These are phyloP conservation scores for Brassica carinata DNA, from an alignment of 345 rosid genomes.

Conservation along the genomic window DNA sequence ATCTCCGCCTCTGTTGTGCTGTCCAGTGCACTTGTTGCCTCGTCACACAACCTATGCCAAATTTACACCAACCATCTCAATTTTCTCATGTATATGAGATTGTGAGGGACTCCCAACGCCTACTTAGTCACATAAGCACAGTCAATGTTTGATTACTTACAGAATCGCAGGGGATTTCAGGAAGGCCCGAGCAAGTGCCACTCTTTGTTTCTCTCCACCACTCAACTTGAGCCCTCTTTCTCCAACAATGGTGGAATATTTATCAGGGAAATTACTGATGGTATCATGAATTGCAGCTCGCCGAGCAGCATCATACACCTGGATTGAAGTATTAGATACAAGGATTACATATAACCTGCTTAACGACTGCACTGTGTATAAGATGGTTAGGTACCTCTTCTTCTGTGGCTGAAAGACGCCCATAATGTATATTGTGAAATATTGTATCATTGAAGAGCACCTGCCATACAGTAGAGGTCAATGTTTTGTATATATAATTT, in stretches of 20 bases:
- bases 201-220: constrained; percentile 99
- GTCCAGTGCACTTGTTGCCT: constrained; percentile 98
- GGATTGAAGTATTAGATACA: constrained; percentile 33
- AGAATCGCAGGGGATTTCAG: constrained; percentile 83
- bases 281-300: constrained; percentile 96
- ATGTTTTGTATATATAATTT: background rate
- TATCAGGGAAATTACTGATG: constrained; percentile 82
- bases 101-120: background rate
- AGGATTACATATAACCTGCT: constrained; percentile 1
- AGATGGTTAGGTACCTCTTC: constrained; percentile 67
- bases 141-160: constrained; percentile 54
- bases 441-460: constrained; percentile 97
- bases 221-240: constrained; percentile 99
- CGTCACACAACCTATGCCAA: constrained; percentile 85
- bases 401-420: constrained; percentile 86
- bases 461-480: constrained; percentile 47
- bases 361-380: background rate
- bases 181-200: constrained; percentile 94
- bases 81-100: background rate
- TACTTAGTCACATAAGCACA: background rate
- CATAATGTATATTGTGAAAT: constrained; percentile 95
- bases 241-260: constrained; percentile 92
- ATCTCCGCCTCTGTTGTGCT: constrained; percentile 99
- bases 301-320: constrained; percentile 97
- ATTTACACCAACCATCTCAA: constrained; percentile 6